Evolutionary conservation across 2,329 filamentous ascomycete genomes (phyloP), one percentile per base, ranked within the genome.

Genomic region (Stachybotrys elegans): DNA sequence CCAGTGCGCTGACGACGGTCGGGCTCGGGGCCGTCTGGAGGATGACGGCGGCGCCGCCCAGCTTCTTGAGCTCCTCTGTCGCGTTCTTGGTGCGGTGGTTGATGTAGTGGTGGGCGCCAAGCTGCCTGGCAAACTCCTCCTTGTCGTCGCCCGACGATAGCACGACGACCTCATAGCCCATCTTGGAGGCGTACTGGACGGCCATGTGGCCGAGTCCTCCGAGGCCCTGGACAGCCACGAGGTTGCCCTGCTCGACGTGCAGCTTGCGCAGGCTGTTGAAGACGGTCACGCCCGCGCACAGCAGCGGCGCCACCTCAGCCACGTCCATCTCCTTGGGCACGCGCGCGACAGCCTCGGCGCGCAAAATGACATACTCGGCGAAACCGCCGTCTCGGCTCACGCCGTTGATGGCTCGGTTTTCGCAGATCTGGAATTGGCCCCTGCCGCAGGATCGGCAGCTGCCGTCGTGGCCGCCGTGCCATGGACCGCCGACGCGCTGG

Each of bases 181-280:
- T 88, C 63, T 82, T 81, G 40, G 71, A 71, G 5, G 85, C 85
- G 59, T 84, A 91, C 59, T 90, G 86, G 22, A 91, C 81, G 0
- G 85, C 87, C 22, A 92, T 62, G 61, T 92, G 87, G 3, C 87
- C 87, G 0, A 91, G 72, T 2, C 87, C 88, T 41, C 89, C 82
- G 4, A 92, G 71, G 13, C 86, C 88, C 49, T 91, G 81, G 19
- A 82, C 57, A 19, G 76, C 78, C 1, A 81, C 73, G 1, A 73
- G 48, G n/a, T 63, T 68, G 9, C 78, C 78, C 44, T 74, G 71
- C 52, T 72, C 67, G 36, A 81, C 64, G 20, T 68, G 57, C 50
- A 76, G 67, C 60, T 78, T 77, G 49, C 78, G 73, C 42, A 81
- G 73, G 16, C 67, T 63, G 59, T 81, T 81, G 62, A 80, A 82